Evolutionary conservation across 2,329 filamentous ascomycete genomes (phyloP).

Genomic region (Beauveria pseudobassiana): DNA sequence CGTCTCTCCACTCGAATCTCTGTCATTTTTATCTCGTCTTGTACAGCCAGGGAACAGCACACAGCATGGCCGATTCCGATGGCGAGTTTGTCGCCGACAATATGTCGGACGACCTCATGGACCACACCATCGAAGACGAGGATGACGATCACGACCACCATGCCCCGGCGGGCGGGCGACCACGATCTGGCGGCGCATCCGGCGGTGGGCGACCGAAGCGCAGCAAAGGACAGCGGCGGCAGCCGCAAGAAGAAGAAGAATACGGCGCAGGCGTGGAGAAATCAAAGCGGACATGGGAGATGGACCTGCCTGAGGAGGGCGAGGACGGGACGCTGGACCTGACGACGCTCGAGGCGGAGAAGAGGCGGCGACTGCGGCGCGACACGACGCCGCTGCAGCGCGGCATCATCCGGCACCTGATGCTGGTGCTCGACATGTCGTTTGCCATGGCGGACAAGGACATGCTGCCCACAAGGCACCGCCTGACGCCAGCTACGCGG

Average conservation of each 20-base stretch:
- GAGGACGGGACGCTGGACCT: slow-evolving; percentile 74
- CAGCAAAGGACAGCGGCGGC: neutral
- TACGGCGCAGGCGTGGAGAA: slow-evolving; percentile 54
- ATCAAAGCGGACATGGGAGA: slow-evolving; percentile 63
- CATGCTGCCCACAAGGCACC: slow-evolving; percentile 77
- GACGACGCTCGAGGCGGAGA: slow-evolving; percentile 73
- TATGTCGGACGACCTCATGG: slow-evolving; percentile 54
- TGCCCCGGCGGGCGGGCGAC: slow-evolving; percentile 16
- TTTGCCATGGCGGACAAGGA: slow-evolving; percentile 95
- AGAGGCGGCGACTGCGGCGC: slow-evolving; percentile 71
- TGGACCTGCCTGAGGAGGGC: slow-evolving; percentile 59
- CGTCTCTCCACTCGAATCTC: neutral
- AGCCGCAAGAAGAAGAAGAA: slow-evolving; percentile 23
- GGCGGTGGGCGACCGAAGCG: slow-evolving; percentile 8
- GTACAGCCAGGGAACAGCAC: neutral
- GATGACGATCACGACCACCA: slow-evolving; percentile 17
- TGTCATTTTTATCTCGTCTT: neutral
- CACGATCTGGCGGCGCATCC: slow-evolving; percentile 17
- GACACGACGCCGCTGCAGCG: slow-evolving; percentile 94
- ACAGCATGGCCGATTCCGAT: slow-evolving; percentile 62
- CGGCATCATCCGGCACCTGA: slow-evolving; percentile 93
- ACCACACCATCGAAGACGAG: slow-evolving; percentile 37
- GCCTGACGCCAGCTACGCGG: slow-evolving; percentile 73
- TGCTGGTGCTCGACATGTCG: slow-evolving; percentile 86
- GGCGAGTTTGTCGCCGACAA: slow-evolving; percentile 60